phyloP scores from a whole-genome alignment of 768 basidiomycete genomes.

The Pleurotus citrinopileatus region DNA sequence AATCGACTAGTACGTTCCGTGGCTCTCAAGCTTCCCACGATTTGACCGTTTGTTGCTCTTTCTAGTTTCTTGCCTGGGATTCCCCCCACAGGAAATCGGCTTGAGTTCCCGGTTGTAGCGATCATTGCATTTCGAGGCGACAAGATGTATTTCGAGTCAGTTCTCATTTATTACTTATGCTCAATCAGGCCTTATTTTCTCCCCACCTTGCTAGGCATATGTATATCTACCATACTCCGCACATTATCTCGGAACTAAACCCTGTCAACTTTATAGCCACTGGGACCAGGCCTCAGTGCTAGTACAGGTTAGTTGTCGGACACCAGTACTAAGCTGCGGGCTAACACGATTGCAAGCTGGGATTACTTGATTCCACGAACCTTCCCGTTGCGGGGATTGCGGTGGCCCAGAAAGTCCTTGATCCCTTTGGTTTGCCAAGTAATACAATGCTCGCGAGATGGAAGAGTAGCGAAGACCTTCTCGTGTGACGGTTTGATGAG shows the following conservation, averaged over 20 bases:
- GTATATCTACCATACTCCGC: neutral
- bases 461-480: constrained; percentile 8
- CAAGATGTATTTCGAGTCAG: constrained; percentile 10
- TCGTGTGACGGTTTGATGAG: neutral
- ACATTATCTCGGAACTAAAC: neutral
- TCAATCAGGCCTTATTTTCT: neutral
- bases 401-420: constrained; percentile 6
- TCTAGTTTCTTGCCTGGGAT: constrained; percentile 9
- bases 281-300: constrained; percentile 11
- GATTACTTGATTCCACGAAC: constrained; percentile 4
- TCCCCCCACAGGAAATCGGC: constrained; percentile 3
- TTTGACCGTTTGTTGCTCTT: neutral
- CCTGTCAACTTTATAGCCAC: neutral
- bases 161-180: no score
- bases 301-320: neutral
- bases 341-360: constrained; percentile 6
- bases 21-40: neutral
- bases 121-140: constrained; percentile 10
- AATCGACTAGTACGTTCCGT: constrained; percentile 6
- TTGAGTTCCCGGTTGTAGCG: constrained; percentile 6
- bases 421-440: constrained; percentile 9
- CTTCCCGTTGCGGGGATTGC: constrained; percentile 6
- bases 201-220: constrained; percentile 3
- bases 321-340: neutral
- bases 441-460: constrained; percentile 3